phyloP scores from a whole-genome alignment of 2,329 filamentous ascomycete genomes.

The Penicillium sp. region DNA sequence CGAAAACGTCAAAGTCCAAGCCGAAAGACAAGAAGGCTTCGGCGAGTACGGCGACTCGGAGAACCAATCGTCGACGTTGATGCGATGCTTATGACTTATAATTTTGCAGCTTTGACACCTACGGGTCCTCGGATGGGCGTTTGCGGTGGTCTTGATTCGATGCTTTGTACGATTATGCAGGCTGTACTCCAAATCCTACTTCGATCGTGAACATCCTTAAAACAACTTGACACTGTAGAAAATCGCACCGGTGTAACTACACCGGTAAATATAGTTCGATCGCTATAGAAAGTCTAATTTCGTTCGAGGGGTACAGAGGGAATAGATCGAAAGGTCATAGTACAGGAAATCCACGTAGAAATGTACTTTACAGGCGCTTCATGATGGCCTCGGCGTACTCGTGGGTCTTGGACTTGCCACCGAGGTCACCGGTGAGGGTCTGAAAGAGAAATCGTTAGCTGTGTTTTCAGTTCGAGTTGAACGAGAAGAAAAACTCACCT shows the following conservation, averaged over 20 bases:
- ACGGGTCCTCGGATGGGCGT: constrained; percentile 11
- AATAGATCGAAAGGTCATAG: constrained; percentile 34
- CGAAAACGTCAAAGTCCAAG: constrained; percentile 33
- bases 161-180: neutral
- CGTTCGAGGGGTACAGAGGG: constrained; percentile 34
- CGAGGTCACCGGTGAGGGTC: constrained; percentile 87
- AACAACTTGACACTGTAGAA: neutral
- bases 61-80: constrained; percentile 34
- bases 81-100: neutral
- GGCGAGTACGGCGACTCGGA: constrained; percentile 32
- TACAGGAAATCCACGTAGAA: constrained; percentile 28
- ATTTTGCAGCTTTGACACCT: constrained; percentile 26
- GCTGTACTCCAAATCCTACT: neutral
- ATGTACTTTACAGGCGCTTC: constrained; percentile 48
- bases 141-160: neutral
- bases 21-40: constrained; percentile 34
- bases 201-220: neutral
- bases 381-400: constrained; percentile 95
- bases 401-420: constrained; percentile 90
- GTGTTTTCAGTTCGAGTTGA: neutral
- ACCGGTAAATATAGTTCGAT: constrained; percentile 36
- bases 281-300: constrained; percentile 36
- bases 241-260: constrained; percentile 24
- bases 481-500: constrained; percentile 49
- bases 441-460: constrained; percentile 28